Percentiles rank a stretch among this genome's conserved stretches.
Evolutionary conservation across 2,329 filamentous ascomycete species (phyloP).

Genomic region (Claviceps sorghi): DNA sequence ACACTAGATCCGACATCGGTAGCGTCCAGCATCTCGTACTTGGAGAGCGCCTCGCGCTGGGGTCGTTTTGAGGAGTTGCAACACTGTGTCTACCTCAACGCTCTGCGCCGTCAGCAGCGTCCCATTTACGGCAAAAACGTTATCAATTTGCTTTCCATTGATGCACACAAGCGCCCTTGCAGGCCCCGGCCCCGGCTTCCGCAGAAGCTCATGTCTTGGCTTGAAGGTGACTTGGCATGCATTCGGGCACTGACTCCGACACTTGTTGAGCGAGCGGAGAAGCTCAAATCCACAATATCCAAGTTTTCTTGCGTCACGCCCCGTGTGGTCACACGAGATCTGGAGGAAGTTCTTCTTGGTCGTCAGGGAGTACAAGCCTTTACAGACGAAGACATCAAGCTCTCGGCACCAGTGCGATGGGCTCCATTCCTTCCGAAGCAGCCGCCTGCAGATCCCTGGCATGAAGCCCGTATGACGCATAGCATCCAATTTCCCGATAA

Average conservation of each 20-base stretch:
- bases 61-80: slow-evolving; percentile 64
- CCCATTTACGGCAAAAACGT: slow-evolving; percentile 71
- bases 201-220: slow-evolving; percentile 55
- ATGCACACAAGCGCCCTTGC: slow-evolving; percentile 42
- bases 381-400: slow-evolving; percentile 38
- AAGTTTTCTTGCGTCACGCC: slow-evolving; percentile 91
- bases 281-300: slow-evolving; percentile 60
- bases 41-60: slow-evolving; percentile 58
- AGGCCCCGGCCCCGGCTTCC: slow-evolving; percentile 46
- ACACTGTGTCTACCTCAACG: slow-evolving; percentile 67
- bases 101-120: slow-evolving; percentile 61
- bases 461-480: slow-evolving; percentile 80
- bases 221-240: slow-evolving; percentile 52
- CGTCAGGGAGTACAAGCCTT: slow-evolving; percentile 42
- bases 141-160: slow-evolving; percentile 59
- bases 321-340: slow-evolving; percentile 66
- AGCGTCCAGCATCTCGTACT: slow-evolving; percentile 52
- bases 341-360: slow-evolving; percentile 54
- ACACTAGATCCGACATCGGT: slow-evolving; percentile 52
- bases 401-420: slow-evolving; percentile 41
- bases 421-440: slow-evolving; percentile 43
- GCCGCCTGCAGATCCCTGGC: slow-evolving; percentile 63
- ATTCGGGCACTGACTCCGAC: slow-evolving; percentile 58
- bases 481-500: slow-evolving; percentile 97
- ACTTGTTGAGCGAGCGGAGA: slow-evolving; percentile 55